phyloP scores from a whole-genome alignment of 305 asterid species.

The Rubia peregrina region DNA sequence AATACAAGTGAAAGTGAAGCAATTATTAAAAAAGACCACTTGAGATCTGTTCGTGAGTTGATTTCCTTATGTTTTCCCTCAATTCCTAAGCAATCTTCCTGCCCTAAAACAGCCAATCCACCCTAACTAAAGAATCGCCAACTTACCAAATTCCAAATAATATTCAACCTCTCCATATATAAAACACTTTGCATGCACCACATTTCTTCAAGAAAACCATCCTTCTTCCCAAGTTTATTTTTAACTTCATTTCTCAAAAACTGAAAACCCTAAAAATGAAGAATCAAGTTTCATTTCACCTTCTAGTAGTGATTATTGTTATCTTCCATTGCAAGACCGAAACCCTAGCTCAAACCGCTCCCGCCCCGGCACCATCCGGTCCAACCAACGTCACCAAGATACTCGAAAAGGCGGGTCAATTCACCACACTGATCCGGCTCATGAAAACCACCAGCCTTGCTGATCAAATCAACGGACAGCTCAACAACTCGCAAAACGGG shows the following conservation, averaged over 20 bases:
- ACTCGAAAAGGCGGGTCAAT: slow-evolving; percentile 44
- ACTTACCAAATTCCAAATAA: slow-evolving; percentile 19
- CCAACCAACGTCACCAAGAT: slow-evolving; percentile 41
- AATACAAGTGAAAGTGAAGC: slow-evolving; percentile 22
- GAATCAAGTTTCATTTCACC: slow-evolving; percentile 9
- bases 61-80: slow-evolving; percentile 16
- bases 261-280: slow-evolving; percentile 13
- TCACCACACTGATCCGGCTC: slow-evolving; percentile 31
- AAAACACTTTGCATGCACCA: slow-evolving; percentile 12
- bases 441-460: slow-evolving; percentile 27
- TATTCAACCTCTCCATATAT: slow-evolving; percentile 20
- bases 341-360: slow-evolving; percentile 26
- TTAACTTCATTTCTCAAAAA: neutral
- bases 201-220: slow-evolving; percentile 3
- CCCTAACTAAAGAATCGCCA: slow-evolving; percentile 17
- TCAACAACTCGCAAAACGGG: slow-evolving; percentile 38
- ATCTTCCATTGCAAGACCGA: slow-evolving; percentile 19
- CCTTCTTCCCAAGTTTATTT: neutral
- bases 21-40: slow-evolving; percentile 17
- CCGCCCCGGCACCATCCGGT: slow-evolving; percentile 34
- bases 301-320: slow-evolving; percentile 10
- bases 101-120: slow-evolving; percentile 2
- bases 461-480: slow-evolving; percentile 33
- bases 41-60: slow-evolving; percentile 8
- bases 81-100: slow-evolving; percentile 26